Percentiles rank a stretch among this genome's conserved stretches.
Conservation (phyloP, 73 alveolate genomes). For the Durusdinium trenchii region DNA sequence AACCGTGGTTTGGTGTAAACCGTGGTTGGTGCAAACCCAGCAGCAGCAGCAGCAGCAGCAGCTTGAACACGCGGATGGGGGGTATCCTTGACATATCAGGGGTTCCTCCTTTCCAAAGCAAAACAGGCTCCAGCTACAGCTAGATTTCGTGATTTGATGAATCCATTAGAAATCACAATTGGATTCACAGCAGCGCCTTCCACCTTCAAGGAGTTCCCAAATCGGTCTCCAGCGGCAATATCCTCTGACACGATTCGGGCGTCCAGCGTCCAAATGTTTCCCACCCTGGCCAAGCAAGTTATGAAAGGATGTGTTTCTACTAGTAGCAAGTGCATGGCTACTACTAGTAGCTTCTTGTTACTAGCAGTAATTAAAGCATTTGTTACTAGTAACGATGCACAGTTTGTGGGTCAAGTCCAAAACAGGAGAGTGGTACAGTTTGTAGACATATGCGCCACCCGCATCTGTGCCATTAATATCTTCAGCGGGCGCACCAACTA, state of each 20-base stretch:
- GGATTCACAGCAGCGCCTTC: not conserved
- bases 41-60: too few relatives aligned
- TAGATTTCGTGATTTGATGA: too few relatives aligned
- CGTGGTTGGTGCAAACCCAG: too few relatives aligned
- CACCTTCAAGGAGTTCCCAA: slow-evolving; percentile 49
- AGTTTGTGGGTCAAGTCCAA: not conserved
- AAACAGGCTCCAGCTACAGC: too few relatives aligned
- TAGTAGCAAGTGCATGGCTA: not conserved
- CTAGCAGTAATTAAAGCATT: too few relatives aligned
- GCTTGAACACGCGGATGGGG: not conserved
- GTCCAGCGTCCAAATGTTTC: slow-evolving; percentile 22
- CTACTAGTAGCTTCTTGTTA: not conserved
- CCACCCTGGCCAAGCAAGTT: not conserved
- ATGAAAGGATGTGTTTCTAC: not conserved
- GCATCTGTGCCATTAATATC: slow-evolving; percentile 24
- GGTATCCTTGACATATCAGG: not conserved
- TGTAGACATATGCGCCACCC: slow-evolving; percentile 52
- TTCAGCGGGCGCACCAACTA: slow-evolving; percentile 77
- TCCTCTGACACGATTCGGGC: slow-evolving; percentile 40
- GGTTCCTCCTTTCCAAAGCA: not conserved
- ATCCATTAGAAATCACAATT: too few relatives aligned
- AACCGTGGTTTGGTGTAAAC: too few relatives aligned
- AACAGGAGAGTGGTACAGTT: not conserved
- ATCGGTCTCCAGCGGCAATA: slow-evolving; percentile 58
- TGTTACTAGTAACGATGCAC: not conserved